These are phyloP conservation scores for Fusarium brachygibbosum DNA, from an alignment of 2,329 filamentous ascomycete species.

Conservation along the genomic window DNA sequence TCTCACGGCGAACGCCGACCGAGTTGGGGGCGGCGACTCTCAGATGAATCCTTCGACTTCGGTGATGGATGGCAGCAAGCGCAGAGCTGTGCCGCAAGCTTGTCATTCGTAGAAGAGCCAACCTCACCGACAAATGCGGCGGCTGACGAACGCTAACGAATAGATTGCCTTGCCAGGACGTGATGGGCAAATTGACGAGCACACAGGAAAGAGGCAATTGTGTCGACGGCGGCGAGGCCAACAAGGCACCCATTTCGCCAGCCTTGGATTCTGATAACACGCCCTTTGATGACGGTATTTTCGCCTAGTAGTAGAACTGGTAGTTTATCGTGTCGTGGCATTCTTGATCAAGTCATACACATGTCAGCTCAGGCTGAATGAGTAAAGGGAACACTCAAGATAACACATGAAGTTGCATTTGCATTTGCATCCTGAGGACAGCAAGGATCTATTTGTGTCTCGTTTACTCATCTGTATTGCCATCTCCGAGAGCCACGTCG, in stretches of 20 bases:
- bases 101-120: slow-evolving; percentile 13
- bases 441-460: slow-evolving; percentile 23
- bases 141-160: slow-evolving; percentile 12
- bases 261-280: slow-evolving; percentile 25
- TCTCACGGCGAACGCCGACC: slow-evolving; percentile 23
- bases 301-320: neutral
- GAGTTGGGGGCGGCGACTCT: slow-evolving; percentile 16
- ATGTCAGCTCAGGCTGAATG: slow-evolving; percentile 28
- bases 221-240: slow-evolving; percentile 12
- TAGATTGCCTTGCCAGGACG: slow-evolving; percentile 8
- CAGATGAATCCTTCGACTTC: slow-evolving; percentile 3
- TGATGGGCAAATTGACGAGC: slow-evolving; percentile 6
- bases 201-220: slow-evolving; percentile 22
- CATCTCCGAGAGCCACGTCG: slow-evolving; percentile 12
- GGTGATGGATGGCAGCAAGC: slow-evolving; percentile 14
- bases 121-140: slow-evolving; percentile 22
- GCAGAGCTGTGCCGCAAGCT: slow-evolving; percentile 33
- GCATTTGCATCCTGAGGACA: slow-evolving; percentile 6
- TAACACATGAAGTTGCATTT: slow-evolving; percentile 23
- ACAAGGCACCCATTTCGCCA: slow-evolving; percentile 18
- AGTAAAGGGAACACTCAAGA: slow-evolving; percentile 13
- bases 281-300: neutral
- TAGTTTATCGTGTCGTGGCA: neutral
- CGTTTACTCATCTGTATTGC: slow-evolving; percentile 7
- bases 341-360: slow-evolving; percentile 23